Base-by-base conservation (phyloP, 495 filamentous ascomycete species). In the Aspergillus bridgeri region DNA sequence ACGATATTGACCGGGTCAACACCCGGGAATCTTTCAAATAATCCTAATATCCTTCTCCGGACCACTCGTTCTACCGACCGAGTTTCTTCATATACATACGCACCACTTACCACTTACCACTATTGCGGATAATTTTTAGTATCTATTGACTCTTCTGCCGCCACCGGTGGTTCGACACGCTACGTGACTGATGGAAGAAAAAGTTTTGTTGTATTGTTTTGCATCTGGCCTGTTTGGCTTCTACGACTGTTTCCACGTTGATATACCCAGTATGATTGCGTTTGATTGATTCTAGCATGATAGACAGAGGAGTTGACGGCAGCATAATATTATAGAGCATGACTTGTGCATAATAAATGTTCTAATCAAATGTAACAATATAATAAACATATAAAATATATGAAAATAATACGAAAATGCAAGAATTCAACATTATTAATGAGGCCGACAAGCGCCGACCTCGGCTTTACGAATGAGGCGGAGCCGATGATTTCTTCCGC, bases 1-100 rank as follows among this genome's bases (percentile, higher is more conserved):
- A 75, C 60, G 72, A 74, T 51, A 63, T 77, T 63, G 76, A 79
- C 54, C 74, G 74, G 24, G 75, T 79, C 53, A 67, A 79, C 64
- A 78, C 76, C 11, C 69, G 62, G 20, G 73, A 79, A 25, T 78
- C 75, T 13, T 75, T 77, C 64, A 75, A 74, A 54, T 60, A 60
- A 38, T 15, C 9, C 33, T 38, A 19, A 33, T 54, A 22, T 18
- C 25, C n/a, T n/a, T n/a, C 17, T 29, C 21, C 46, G 20, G 11
- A 21, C 45, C 18, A 17, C 19, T 15, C 51, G 21, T 42, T 22
- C n/a, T n/a, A n/a, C n/a, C n/a, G n/a, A n/a, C n/a, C n/a, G n/a
- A n/a, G n/a, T n/a, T n/a, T n/a, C n/a, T n/a, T n/a, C n/a, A n/a
- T n/a, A 5, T 24, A 51, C 33, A 48, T 51, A 44, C 45, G 18